These are phyloP conservation scores for Byssochlamys sp. DNA, from an alignment of 2,329 filamentous ascomycete genomes.

Conservation along the genomic window DNA sequence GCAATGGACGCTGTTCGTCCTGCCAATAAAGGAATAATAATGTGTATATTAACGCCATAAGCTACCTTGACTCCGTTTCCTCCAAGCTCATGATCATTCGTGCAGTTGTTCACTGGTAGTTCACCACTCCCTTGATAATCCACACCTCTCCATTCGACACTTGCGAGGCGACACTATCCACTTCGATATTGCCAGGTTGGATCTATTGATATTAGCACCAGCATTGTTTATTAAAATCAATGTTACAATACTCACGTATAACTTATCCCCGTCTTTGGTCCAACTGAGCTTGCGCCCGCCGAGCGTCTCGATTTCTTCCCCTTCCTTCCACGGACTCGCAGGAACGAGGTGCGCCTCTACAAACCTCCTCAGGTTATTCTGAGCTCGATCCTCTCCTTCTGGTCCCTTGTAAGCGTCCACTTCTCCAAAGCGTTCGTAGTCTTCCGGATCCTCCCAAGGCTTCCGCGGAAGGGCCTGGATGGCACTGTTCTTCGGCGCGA, in stretches of 20 bases:
- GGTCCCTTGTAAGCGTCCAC: slow-evolving; percentile 62
- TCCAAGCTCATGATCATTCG: not conserved
- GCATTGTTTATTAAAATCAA: not conserved
- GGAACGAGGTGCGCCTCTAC: slow-evolving; percentile 77
- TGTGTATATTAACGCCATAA: not conserved
- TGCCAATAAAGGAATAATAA: not conserved
- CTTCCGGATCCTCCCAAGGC: slow-evolving; percentile 58
- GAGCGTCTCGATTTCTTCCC: slow-evolving; percentile 56
- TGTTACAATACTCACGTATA: slow-evolving; percentile 45
- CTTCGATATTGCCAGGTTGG: slow-evolving; percentile 70
- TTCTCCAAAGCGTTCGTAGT: slow-evolving; percentile 59
- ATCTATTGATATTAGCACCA: slow-evolving; percentile 18
- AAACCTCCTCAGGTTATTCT: slow-evolving; percentile 66
- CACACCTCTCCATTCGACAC: slow-evolving; percentile 86
- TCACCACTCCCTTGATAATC: slow-evolving; percentile 57
- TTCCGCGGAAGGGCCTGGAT: slow-evolving; percentile 71
- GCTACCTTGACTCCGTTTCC: not conserved
- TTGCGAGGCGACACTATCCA: slow-evolving; percentile 61
- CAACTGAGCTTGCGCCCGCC: slow-evolving; percentile 70
- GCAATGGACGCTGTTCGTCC: not conserved
- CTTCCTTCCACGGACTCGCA: slow-evolving; percentile 63
- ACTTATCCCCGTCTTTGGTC: slow-evolving; percentile 57
- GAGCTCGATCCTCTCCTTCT: slow-evolving; percentile 65
- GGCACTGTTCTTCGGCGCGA: slow-evolving; percentile 76
- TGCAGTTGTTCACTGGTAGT: slow-evolving; percentile 32